Percentiles rank a stretch among this genome's conserved stretches.
Conservation (phyloP, 805 yeast genomes). For the Brettanomyces bruxellensis region DNA sequence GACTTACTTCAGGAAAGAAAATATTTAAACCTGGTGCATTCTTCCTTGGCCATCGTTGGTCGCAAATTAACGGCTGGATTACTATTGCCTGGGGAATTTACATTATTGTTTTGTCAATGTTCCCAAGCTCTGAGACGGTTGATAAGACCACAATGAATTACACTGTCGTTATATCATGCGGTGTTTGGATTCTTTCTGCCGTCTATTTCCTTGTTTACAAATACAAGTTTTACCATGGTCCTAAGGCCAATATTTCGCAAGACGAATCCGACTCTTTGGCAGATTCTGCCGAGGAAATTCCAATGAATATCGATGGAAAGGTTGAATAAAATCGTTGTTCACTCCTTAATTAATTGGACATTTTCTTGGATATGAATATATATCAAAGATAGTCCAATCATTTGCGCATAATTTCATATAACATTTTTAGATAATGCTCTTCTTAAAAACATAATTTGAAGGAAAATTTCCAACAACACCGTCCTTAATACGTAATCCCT, state of each 20-base stretch:
- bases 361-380: background rate
- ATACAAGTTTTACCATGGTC: constrained; percentile 19
- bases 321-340: background rate
- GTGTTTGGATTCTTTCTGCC: constrained; percentile 19
- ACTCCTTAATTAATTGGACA: background rate
- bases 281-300: background rate
- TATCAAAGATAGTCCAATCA: too few relatives aligned
- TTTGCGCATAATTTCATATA: background rate
- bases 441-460: constrained; percentile 29
- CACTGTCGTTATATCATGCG: constrained; percentile 25
- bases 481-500: constrained; percentile 28
- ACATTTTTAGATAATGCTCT: constrained; percentile 1
- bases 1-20: constrained; percentile 36
- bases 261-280: constrained; percentile 3
- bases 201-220: constrained; percentile 16
- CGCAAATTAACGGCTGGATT: constrained; percentile 35
- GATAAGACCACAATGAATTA: constrained; percentile 29
- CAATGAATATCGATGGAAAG: background rate
- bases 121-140: constrained; percentile 38
- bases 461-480: constrained; percentile 39
- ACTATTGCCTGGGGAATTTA: constrained; percentile 41
- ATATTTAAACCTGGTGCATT: constrained; percentile 56
- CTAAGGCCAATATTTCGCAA: constrained; percentile 14
- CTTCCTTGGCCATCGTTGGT: constrained; percentile 41
- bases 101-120: constrained; percentile 45